Evolutionary conservation across 2,329 filamentous ascomycete species (phyloP), one percentile per base, ranked within the genome.

Genomic region (Parastagonospora nodorum): DNA sequence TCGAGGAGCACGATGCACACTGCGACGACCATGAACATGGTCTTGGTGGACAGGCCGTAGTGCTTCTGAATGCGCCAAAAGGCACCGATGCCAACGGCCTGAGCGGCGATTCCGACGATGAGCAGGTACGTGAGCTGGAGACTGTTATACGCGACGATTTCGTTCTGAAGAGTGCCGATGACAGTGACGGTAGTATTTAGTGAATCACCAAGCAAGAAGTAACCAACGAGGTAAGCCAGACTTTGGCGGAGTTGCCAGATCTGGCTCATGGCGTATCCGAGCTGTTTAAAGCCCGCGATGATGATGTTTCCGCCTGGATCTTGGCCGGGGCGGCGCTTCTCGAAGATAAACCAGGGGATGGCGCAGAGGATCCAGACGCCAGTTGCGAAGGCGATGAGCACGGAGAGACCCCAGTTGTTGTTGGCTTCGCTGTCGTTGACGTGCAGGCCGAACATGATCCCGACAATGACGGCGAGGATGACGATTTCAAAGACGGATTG

Each of bases 171-270:
- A 0, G 85, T 88, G 0, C 75, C 78, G 29, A 89, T 84, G 16
- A 89, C 85, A 0, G 87, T 88, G 5, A 88, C 84, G 0, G 86
- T 88, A 0, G 87, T 89, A 67, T 88, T 88, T 31, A 88, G 76
- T 1, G 83, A 85, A 69, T 89, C 87, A n/a, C 84, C 86, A 0
- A 89, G 79, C 2, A 89, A 75, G 64, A 89, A 88, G 63, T 88
- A 89, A 2, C 80, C 78, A 71, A 55, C 50, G 0, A 89, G 78
- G 66, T 88, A 89, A 14, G 87, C 75, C 27, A 88, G 68, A 55
- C 81, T 86, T 71, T 89, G 87, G 64, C 83, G 85, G 38, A 89
- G 71, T 32, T 82, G 80, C 82, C 84, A 86, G 12, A 88, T 83
- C 64, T 87, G 81, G 0, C 71, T 75, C 1, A 82, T 49, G 0